Percentiles rank a stretch among this genome's conserved stretches.
Conservation (phyloP, 2,329 filamentous ascomycete species). For the Phoma sp. region DNA sequence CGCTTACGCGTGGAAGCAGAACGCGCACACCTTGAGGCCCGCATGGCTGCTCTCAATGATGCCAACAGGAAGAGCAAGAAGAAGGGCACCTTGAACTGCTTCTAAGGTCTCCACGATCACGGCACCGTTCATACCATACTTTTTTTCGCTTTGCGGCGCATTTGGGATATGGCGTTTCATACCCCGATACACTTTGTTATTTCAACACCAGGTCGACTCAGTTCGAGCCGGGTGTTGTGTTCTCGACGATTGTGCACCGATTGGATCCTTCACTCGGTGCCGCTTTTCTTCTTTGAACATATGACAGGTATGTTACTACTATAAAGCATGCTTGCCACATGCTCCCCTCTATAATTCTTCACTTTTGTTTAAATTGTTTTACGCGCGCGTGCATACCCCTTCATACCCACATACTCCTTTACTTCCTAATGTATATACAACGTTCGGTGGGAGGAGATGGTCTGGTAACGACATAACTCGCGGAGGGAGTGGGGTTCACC, state of each 20-base stretch:
- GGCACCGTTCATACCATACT: conserved; percentile 21
- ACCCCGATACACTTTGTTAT: conserved; percentile 26
- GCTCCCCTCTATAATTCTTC: not conserved
- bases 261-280: not conserved
- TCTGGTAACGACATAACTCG: conserved; percentile 5
- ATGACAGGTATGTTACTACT: conserved; percentile 1
- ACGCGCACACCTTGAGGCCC: conserved; percentile 86
- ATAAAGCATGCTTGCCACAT: conserved; percentile 6
- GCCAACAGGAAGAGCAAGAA: conserved; percentile 94
- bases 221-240: conserved; percentile 5
- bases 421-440: conserved; percentile 19
- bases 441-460: conserved; percentile 4
- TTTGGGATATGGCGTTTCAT: conserved; percentile 35
- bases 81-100: conserved; percentile 95
- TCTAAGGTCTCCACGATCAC: conserved; percentile 62
- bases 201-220: conserved; percentile 7
- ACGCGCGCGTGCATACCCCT: conserved; percentile 6
- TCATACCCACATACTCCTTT: conserved; percentile 16
- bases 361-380: conserved; percentile 1
- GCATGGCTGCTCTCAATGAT: conserved; percentile 77
- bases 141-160: conserved; percentile 33
- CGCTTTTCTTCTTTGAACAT: conserved; percentile 2
- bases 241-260: conserved; percentile 1
- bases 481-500: not conserved
- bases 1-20: conserved; percentile 89